A percentile compares a stretch with the other conserved stretches of the same genome.
Conservation (phyloP, 1,284 basidiomycete genomes). For the Cronartium ribicola region DNA sequence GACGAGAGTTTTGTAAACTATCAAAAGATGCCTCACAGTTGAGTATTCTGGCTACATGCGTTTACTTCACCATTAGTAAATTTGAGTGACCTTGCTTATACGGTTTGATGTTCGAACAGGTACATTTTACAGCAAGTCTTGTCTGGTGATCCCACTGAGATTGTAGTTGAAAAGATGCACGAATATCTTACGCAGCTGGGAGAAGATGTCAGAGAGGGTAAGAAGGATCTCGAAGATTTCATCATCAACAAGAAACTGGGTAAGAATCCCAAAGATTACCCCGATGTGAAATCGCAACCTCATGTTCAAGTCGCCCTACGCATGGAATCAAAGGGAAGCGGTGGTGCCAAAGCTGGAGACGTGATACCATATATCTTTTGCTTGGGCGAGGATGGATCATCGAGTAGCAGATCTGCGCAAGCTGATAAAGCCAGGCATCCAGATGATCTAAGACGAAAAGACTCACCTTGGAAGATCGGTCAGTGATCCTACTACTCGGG, state of each 20-base stretch:
- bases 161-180: slow-evolving; percentile 84
- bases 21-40: slow-evolving; percentile 90
- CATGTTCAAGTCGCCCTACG: slow-evolving; percentile 94
- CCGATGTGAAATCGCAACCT: slow-evolving; percentile 87
- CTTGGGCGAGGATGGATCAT: slow-evolving; percentile 67
- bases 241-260: slow-evolving; percentile 91
- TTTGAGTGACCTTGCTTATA: slow-evolving; percentile 6
- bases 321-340: slow-evolving; percentile 75
- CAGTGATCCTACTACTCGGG: slow-evolving; percentile 47
- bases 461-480: slow-evolving; percentile 69
- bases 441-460: slow-evolving; percentile 75
- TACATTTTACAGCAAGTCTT: slow-evolving; percentile 84
- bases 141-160: slow-evolving; percentile 84
- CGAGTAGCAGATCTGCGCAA: slow-evolving; percentile 67
- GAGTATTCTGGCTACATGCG: slow-evolving; percentile 50
- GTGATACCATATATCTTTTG: slow-evolving; percentile 97
- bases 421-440: slow-evolving; percentile 90
- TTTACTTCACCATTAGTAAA: neutral
- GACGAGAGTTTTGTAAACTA: slow-evolving; percentile 86
- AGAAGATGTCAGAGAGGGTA: slow-evolving; percentile 69
- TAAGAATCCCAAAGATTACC: slow-evolving; percentile 93
- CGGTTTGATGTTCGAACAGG: slow-evolving; percentile 53
- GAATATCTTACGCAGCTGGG: slow-evolving; percentile 77
- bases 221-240: slow-evolving; percentile 81
- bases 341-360: slow-evolving; percentile 75